Evolutionary conservation across 371 early-diverging fungal genomes (phyloP), one percentile per base, ranked within the genome.

Genomic region (Mucor irregularis): DNA sequence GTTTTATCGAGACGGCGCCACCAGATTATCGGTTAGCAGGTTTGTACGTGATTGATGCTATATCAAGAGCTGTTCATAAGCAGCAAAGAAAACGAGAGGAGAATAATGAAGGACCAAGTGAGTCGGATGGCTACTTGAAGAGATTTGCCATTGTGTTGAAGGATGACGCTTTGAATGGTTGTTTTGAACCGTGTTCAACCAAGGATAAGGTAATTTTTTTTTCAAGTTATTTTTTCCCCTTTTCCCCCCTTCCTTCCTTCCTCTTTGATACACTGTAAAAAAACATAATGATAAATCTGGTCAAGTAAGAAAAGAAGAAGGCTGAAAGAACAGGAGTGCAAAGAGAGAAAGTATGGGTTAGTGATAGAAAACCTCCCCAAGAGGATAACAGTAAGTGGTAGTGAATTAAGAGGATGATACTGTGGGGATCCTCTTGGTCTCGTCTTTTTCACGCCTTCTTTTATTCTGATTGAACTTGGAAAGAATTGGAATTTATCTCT

Each of bases 11-110:
- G 40, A 83, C 71, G 24, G 74, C 84, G 38, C 70, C 80, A 13
- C 74, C 81, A 14, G 85, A 86, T 45, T 81, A 79, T 61, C 81
- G 84, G 13, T 73, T 88, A 11, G 83, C 83, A 37, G 85, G 83
- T 47, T 67, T 88, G 55, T 88, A 88, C 69, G 84, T 86, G 19
- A 80, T 88, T 61, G 86, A 88, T 53, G 82, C 86, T 11, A 82
- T 88, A 38, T 78, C 80, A 5, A 71, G 83, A 11, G 77, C 78
- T 13, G 78, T 74, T 3, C 71, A 73, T 45, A 73, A 73, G 30
- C 66, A 56, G 45, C 44, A 69, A 40, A 59, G 73, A 24, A 74
- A 74, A 42, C 53, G 51, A 25, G 66, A 58, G 38, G 71, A 78
- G 13, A 49, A 45, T 16, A 64, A 53, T 33, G 51, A 60, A 29